Percentiles rank a stretch among this genome's conserved stretches.
These are phyloP conservation scores for Ilex paraguariensis DNA, from an alignment of 305 asterid species.

Conservation along the genomic window DNA sequence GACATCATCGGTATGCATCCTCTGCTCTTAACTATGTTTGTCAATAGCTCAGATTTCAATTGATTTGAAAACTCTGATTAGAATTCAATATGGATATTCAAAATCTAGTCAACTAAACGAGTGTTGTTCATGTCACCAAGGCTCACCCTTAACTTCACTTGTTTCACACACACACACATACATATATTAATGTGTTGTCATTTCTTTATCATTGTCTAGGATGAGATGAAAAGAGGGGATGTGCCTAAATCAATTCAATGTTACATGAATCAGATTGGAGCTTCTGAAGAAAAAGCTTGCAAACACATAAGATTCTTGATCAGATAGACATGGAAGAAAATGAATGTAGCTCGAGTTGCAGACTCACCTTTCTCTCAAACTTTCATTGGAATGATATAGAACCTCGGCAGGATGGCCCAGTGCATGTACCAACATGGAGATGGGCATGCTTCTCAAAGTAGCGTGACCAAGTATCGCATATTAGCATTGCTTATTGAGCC, in stretches of 20 bases:
- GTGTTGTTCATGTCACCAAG: too few species aligned
- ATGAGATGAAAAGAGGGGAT: constrained; percentile 48
- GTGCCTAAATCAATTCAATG: constrained; percentile 39
- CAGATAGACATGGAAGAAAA: constrained; percentile 31
- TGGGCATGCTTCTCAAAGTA: neutral
- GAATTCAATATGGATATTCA: neutral
- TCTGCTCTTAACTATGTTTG: neutral
- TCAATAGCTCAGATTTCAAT: too few species aligned
- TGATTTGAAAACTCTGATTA: neutral
- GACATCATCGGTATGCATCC: constrained; percentile 48
- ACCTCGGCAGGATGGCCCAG: constrained; percentile 28
- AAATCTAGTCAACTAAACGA: neutral
- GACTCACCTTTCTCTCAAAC: constrained; percentile 14
- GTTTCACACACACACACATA: neutral
- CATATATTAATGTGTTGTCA: neutral
- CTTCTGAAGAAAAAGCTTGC: constrained; percentile 24
- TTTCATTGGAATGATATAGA: constrained; percentile 15
- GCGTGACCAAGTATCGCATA: neutral
- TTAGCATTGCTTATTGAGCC: neutral
- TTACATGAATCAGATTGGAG: constrained; percentile 33
- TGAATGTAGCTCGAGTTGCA: constrained; percentile 20
- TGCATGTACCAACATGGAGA: constrained; percentile 15
- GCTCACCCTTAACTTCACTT: too few species aligned
- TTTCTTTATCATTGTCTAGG: constrained; percentile 17
- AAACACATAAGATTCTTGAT: constrained; percentile 21